phyloP scores from a whole-genome alignment of 176 grass and related monocot species.

The Puccinellia tenuiflora region DNA sequence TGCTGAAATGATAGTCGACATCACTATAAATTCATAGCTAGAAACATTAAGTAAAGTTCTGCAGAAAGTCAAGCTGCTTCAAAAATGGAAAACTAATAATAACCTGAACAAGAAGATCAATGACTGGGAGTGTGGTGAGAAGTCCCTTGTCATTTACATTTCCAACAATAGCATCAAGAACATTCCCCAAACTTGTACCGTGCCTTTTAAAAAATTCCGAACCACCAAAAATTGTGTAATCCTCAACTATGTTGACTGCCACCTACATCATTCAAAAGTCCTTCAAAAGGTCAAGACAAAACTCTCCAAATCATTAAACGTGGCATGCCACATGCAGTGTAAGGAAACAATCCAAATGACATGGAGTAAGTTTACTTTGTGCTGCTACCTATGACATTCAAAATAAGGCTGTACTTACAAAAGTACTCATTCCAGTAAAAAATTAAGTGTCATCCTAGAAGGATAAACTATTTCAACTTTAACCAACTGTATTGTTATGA shows the following conservation, averaged over 20 bases:
- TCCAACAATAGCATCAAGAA: constrained; percentile 76
- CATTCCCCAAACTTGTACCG: constrained; percentile 58
- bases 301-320: not conserved
- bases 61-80: constrained; percentile 2
- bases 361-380: not conserved
- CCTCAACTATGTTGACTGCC: constrained; percentile 72
- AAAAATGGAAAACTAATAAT: constrained; percentile 2
- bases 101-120: constrained; percentile 97
- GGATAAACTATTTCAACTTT: not conserved
- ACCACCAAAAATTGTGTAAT: constrained; percentile 88
- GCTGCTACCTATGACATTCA: not conserved
- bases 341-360: constrained; percentile 1
- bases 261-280: constrained; percentile 37
- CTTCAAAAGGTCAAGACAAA: constrained; percentile 19
- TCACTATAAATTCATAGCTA: constrained; percentile 4
- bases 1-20: not conserved
- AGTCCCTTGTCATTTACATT: constrained; percentile 96
- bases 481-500: not conserved
- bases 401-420: not conserved
- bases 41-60: constrained; percentile 9
- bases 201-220: constrained; percentile 89
- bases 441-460: not conserved
- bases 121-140: constrained; percentile 58
- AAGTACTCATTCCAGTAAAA: not conserved
- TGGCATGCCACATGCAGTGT: not conserved